A percentile compares a stretch with the other conserved stretches of the same genome.
Conservation (phyloP, 2,329 filamentous ascomycete genomes). For the Bipolaris gigantea region DNA sequence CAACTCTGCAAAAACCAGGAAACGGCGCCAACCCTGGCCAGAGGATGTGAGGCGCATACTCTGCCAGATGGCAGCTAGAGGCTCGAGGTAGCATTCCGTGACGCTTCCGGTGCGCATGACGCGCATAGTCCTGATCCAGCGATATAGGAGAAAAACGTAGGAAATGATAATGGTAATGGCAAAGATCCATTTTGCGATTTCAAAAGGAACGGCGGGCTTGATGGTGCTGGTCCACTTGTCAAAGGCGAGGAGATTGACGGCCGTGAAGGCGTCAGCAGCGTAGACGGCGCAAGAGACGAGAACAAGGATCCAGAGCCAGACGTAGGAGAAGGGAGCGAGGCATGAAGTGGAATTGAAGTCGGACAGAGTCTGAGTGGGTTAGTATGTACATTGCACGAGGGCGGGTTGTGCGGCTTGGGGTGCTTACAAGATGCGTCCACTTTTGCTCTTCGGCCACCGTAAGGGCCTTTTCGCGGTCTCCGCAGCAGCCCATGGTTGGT, state of each 20-base stretch:
- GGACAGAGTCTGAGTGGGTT: conserved; percentile 46
- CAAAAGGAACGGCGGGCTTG: conserved; percentile 73
- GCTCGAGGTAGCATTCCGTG: conserved; percentile 89
- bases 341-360: conserved; percentile 87
- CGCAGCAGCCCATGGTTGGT: conserved; percentile 42
- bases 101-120: conserved; percentile 85
- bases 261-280: conserved; percentile 87
- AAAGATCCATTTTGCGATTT: conserved; percentile 92
- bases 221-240: conserved; percentile 86
- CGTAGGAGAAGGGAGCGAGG: conserved; percentile 76
- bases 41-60: conserved; percentile 70
- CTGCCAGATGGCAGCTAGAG: conserved; percentile 80
- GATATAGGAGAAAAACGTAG: conserved; percentile 76
- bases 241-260: conserved; percentile 86
- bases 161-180: conserved; percentile 89
- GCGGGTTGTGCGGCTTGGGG: neutral
- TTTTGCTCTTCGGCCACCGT: conserved; percentile 54
- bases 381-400: conserved; percentile 20
- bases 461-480: conserved; percentile 43
- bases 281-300: conserved; percentile 82
- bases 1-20: conserved; percentile 87
- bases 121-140: conserved; percentile 76
- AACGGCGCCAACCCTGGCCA: conserved; percentile 81
- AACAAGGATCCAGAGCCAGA: conserved; percentile 79
- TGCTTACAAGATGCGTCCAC: conserved; percentile 87